Evolutionary conservation across 2,329 filamentous ascomycete genomes (phyloP).

Genomic region (Penicillium sp.): DNA sequence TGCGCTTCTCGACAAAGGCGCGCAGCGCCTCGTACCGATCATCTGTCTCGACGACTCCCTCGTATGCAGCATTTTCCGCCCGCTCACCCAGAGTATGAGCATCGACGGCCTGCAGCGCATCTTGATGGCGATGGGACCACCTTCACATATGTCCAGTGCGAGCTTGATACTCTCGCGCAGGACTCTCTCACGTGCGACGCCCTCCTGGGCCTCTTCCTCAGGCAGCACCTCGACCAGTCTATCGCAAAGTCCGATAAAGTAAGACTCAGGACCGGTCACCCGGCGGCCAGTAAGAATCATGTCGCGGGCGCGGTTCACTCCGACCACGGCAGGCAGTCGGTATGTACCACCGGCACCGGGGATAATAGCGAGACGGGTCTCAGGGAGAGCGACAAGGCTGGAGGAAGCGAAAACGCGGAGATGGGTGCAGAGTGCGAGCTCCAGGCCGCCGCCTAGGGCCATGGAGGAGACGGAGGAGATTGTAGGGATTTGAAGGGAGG

Average conservation of each 20-base stretch:
- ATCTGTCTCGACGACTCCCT: constrained; percentile 77
- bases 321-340: constrained; percentile 80
- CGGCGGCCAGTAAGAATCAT: constrained; percentile 87
- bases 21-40: constrained; percentile 85
- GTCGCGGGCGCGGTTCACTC: constrained; percentile 79
- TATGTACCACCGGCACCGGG: constrained; percentile 93
- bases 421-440: constrained; percentile 86
- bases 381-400: constrained; percentile 78
- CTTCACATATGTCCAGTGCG: constrained; percentile 84
- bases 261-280: constrained; percentile 80
- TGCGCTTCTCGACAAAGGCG: constrained; percentile 80
- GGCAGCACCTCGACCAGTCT: constrained; percentile 79
- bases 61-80: constrained; percentile 85
- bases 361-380: constrained; percentile 90
- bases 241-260: constrained; percentile 88
- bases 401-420: constrained; percentile 84
- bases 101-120: constrained; percentile 78
- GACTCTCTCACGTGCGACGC: constrained; percentile 65
- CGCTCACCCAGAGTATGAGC: constrained; percentile 67
- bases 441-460: constrained; percentile 89
- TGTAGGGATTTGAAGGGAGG: constrained; percentile 80
- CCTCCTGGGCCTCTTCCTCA: constrained; percentile 54
- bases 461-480: constrained; percentile 83
- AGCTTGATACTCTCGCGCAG: constrained; percentile 75
- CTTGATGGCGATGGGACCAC: constrained; percentile 79